phyloP scores from a whole-genome alignment of 2,329 filamentous ascomycete species.

The Neonectria sp. region DNA sequence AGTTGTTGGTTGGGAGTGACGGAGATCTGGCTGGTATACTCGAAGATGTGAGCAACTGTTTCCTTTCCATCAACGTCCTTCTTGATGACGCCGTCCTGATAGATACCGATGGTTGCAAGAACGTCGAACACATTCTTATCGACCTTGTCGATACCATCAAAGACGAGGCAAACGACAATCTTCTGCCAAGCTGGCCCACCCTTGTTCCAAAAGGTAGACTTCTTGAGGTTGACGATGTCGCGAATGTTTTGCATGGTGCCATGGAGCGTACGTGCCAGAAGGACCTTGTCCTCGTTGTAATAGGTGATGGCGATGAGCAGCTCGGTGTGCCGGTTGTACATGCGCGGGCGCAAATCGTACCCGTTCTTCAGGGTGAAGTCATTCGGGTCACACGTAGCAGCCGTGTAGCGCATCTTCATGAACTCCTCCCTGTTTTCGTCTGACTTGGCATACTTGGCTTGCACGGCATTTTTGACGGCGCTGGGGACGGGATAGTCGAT shows the following conservation, averaged over 20 bases:
- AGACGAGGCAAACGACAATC: conserved; percentile 17
- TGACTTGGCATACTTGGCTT: background rate
- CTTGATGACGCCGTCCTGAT: conserved; percentile 14
- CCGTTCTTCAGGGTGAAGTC: conserved; percentile 17
- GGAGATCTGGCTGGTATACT: conserved; percentile 20
- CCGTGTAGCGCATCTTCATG: conserved; percentile 12
- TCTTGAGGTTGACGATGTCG: conserved; percentile 9
- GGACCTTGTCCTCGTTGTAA: conserved; percentile 22
- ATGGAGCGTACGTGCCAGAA: conserved; percentile 12
- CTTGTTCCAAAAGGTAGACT: conserved; percentile 15
- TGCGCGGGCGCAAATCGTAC: conserved; percentile 9
- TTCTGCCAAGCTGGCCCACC: conserved; percentile 18
- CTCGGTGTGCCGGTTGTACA: conserved; percentile 19
- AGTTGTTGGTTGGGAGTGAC: conserved; percentile 11
- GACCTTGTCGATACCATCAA: conserved; percentile 15
- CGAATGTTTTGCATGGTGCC: conserved; percentile 15
- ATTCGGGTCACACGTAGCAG: conserved; percentile 13
- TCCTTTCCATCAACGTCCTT: conserved; percentile 12
- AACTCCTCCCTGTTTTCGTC: conserved; percentile 7
- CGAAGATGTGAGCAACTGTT: conserved; percentile 18
- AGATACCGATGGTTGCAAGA: conserved; percentile 10
- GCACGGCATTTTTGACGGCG: conserved; percentile 14
- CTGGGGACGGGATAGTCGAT: conserved; percentile 16
- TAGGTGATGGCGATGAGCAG: conserved; percentile 15
- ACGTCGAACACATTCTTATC: conserved; percentile 14